Evolutionary conservation across 2,329 filamentous ascomycete species (phyloP).

Genomic region (Neofusicoccum parvum): DNA sequence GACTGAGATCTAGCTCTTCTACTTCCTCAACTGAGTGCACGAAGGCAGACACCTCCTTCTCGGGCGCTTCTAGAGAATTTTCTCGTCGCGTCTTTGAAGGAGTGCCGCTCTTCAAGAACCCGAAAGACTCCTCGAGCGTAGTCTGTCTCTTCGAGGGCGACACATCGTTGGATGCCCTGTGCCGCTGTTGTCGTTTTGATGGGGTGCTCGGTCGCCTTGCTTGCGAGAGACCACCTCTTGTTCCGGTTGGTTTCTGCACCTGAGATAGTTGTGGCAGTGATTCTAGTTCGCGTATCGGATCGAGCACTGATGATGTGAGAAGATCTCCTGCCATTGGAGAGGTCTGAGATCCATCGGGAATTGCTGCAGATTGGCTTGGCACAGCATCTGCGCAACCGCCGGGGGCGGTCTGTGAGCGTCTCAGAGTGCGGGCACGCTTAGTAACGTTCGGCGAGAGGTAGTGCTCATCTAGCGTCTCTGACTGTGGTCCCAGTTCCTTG

Average conservation of each 20-base stretch:
- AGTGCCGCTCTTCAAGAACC: neutral
- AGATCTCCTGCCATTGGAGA: neutral
- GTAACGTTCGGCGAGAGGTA: slow-evolving; percentile 15
- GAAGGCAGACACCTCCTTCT: neutral
- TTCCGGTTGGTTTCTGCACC: neutral
- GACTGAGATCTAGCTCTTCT: slow-evolving; percentile 21
- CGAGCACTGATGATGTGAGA: neutral
- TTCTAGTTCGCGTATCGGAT: neutral
- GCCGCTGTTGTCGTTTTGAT: neutral
- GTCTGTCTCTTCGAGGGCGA: slow-evolving; percentile 7
- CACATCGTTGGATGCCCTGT: neutral
- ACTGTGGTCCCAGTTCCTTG: neutral
- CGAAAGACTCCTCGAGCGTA: slow-evolving; percentile 10
- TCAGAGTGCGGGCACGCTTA: neutral
- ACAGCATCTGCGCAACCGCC: neutral
- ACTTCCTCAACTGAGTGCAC: neutral
- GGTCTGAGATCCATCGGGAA: neutral
- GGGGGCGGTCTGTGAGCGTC: neutral
- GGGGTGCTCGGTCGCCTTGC: neutral
- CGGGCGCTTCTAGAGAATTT: neutral
- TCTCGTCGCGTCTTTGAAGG: neutral
- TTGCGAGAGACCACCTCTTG: neutral
- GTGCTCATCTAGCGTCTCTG: neutral
- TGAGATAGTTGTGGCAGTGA: neutral
- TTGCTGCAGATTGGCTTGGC: neutral